Conservation (phyloP, 2,329 filamentous ascomycete genomes). For the Aspergillus proliferans region DNA sequence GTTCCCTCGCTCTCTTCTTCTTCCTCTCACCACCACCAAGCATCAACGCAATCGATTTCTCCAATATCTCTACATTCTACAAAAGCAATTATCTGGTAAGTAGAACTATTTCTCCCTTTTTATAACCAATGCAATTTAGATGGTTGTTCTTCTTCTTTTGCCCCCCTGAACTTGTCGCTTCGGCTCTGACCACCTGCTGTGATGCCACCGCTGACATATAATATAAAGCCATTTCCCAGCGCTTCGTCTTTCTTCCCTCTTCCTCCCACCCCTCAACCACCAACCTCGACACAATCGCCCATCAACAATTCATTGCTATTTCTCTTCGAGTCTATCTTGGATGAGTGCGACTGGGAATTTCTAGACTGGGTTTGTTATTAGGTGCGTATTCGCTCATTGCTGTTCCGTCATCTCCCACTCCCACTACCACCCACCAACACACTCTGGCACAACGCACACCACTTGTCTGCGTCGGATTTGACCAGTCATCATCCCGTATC, state of each 20-base stretch:
- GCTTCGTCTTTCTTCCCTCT: slow-evolving; percentile 13
- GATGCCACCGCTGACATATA: slow-evolving; percentile 34
- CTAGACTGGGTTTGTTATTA: slow-evolving; percentile 19
- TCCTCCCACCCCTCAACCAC: slow-evolving; percentile 16
- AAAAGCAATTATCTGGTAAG: too few species aligned
- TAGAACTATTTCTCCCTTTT: slow-evolving; percentile 1
- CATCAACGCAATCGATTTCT: neutral
- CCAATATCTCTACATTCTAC: slow-evolving; percentile 2
- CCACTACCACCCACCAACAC: neutral
- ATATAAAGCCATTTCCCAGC: slow-evolving; percentile 13
- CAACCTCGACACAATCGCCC: slow-evolving; percentile 2
- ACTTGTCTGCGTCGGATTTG: slow-evolving; percentile 24
- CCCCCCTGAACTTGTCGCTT: neutral
- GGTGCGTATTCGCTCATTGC: slow-evolving; percentile 26
- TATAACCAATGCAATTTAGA: neutral
- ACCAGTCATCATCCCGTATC: slow-evolving; percentile 8
- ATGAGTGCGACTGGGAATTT: slow-evolving; percentile 27
- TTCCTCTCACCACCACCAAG: slow-evolving; percentile 8
- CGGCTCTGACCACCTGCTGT: slow-evolving; percentile 14
- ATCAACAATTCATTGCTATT: slow-evolving; percentile 2
- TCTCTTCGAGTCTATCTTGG: neutral
- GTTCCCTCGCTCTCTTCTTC: slow-evolving; percentile 6
- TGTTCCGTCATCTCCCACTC: slow-evolving; percentile 28
- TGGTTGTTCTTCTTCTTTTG: neutral
- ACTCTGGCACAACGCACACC: neutral